Percentiles rank a stretch among this genome's conserved stretches.
Evolutionary conservation across 192 early-diverging fungal genomes (phyloP).

Genomic region (Coemansia asiatica): DNA sequence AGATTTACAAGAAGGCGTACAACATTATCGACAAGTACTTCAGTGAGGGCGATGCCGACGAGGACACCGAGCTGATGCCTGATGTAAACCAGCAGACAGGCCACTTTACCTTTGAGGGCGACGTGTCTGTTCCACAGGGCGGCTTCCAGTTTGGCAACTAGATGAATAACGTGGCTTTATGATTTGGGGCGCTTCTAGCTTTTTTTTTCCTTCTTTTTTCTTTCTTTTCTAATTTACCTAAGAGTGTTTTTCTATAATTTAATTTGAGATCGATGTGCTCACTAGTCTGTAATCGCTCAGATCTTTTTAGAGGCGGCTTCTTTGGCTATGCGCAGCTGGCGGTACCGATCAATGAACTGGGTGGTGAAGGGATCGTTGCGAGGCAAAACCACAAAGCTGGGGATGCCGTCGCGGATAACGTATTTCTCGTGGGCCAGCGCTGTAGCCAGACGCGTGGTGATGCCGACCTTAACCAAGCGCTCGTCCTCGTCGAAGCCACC

Average conservation of each 20-base stretch:
- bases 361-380: constrained; percentile 61
- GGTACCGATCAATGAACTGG: constrained; percentile 65
- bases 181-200: neutral
- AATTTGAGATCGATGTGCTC: too few relatives aligned
- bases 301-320: constrained; percentile 17
- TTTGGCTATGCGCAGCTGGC: constrained; percentile 44
- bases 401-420: constrained; percentile 79
- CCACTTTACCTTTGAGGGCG: constrained; percentile 74
- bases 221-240: neutral
- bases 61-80: constrained; percentile 63
- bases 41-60: constrained; percentile 76
- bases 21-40: constrained; percentile 96
- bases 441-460: constrained; percentile 61
- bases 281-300: too few relatives aligned
- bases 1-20: constrained; percentile 97
- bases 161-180: too few relatives aligned
- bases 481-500: constrained; percentile 56
- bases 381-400: constrained; percentile 85
- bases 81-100: constrained; percentile 74
- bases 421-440: constrained; percentile 67
- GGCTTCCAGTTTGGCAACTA: constrained; percentile 77
- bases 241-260: neutral
- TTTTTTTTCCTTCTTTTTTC: constrained; percentile 6
- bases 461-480: constrained; percentile 66
- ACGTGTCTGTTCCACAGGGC: constrained; percentile 69